phyloP scores from a whole-genome alignment of 2,329 filamentous ascomycete species.

The Epichloe sylvatica region DNA sequence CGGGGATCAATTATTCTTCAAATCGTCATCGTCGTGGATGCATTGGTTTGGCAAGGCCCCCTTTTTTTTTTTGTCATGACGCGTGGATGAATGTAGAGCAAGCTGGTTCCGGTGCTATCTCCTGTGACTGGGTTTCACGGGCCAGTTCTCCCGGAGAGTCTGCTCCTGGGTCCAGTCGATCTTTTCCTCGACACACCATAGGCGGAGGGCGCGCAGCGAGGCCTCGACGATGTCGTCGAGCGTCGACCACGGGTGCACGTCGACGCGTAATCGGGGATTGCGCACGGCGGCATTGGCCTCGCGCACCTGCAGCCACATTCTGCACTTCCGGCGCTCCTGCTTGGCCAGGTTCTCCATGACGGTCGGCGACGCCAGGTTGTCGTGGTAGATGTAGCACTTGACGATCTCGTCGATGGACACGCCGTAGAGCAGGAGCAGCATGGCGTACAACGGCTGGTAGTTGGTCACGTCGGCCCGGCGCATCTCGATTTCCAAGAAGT shows the following conservation, averaged over 20 bases:
- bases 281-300: constrained; percentile 20
- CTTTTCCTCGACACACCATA: constrained; percentile 30
- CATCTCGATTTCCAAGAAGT: constrained; percentile 25
- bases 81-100: no score
- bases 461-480: constrained; percentile 18
- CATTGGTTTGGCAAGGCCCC: no score
- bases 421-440: constrained; percentile 31
- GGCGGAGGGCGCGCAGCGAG: constrained; percentile 25
- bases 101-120: background rate
- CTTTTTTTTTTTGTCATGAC: no score
- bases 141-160: constrained; percentile 13
- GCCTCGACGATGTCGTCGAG: constrained; percentile 29
- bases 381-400: constrained; percentile 19
- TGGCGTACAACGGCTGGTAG: constrained; percentile 27
- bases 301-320: constrained; percentile 16
- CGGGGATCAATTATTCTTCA: no score
- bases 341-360: constrained; percentile 11
- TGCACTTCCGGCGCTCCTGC: constrained; percentile 15
- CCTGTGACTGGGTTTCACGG: constrained; percentile 4
- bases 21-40: no score
- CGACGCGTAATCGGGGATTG: constrained; percentile 16
- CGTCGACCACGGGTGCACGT: constrained; percentile 27
- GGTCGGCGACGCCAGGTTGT: constrained; percentile 6
- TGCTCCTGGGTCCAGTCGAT: constrained; percentile 33
- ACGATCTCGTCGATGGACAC: constrained; percentile 32